These are phyloP conservation scores for Gynandropsis gynandra DNA, from an alignment of 345 rosid species.

Conservation along the genomic window DNA sequence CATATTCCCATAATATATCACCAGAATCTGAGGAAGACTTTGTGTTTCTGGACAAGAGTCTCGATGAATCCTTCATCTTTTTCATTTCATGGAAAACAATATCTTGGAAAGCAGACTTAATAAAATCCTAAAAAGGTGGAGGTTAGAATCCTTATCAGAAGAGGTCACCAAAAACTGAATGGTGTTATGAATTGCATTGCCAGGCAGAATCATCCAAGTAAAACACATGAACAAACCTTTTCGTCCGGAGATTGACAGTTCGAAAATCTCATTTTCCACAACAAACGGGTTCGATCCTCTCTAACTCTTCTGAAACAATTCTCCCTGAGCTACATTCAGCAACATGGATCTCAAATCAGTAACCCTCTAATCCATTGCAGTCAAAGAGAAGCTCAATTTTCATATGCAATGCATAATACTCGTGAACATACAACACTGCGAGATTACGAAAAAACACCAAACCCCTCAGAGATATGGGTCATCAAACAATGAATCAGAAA, in stretches of 20 bases:
- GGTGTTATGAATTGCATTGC: no score
- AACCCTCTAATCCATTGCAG: background rate
- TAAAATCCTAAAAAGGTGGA: slow-evolving; percentile 41
- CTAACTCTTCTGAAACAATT: slow-evolving; percentile 67
- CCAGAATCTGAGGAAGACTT: slow-evolving; percentile 14
- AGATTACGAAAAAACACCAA: background rate
- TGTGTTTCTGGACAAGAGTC: slow-evolving; percentile 18
- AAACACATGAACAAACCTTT: slow-evolving; percentile 36
- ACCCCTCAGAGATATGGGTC: background rate
- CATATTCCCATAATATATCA: slow-evolving; percentile 83
- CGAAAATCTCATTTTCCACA: slow-evolving; percentile 75
- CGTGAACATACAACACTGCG: no score
- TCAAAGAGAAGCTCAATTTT: background rate
- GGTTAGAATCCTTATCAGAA: slow-evolving; percentile 1
- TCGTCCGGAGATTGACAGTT: slow-evolving; percentile 32
- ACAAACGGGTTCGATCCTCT: slow-evolving; percentile 58
- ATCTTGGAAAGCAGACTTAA: slow-evolving; percentile 52
- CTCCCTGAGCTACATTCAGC: slow-evolving; percentile 51
- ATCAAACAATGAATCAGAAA: background rate
- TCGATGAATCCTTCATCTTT: slow-evolving; percentile 43
- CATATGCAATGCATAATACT: background rate
- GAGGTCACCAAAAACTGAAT: background rate
- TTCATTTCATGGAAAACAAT: slow-evolving; percentile 70
- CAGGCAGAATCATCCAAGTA: background rate
- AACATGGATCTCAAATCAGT: background rate